Evolutionary conservation across 305 asterid genomes (phyloP).

Genomic region (Solanum hybrid): DNA sequence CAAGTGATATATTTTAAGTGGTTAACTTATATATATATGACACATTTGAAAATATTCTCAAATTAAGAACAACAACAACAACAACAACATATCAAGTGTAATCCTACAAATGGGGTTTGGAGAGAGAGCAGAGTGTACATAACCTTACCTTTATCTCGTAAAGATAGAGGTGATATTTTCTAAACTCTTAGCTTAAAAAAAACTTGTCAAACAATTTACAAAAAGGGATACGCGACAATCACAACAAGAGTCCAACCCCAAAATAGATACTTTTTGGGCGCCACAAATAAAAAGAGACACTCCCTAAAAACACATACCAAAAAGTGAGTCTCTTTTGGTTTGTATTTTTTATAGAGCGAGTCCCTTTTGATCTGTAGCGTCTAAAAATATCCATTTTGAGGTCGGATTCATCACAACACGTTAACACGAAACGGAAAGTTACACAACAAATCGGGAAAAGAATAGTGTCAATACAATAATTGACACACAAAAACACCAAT

Average conservation of each 20-base stretch:
- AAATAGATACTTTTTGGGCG: background rate
- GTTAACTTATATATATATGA: background rate
- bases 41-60: background rate
- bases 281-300: background rate
- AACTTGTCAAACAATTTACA: background rate
- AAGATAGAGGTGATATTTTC: background rate
- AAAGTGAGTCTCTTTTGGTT: too few species aligned
- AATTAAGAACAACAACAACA: too few species aligned
- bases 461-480: background rate
- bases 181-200: background rate
- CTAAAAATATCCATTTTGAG: background rate
- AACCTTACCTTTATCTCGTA: background rate
- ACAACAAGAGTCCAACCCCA: background rate
- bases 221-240: background rate
- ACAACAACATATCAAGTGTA: background rate
- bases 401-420: background rate
- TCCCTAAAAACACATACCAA: background rate
- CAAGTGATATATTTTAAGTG: background rate
- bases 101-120: background rate
- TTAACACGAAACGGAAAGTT: background rate
- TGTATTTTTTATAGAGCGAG: background rate
- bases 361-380: background rate
- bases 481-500: background rate
- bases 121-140: too few species aligned
- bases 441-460: background rate